These are phyloP conservation scores for Penicillium verhagenii DNA, from an alignment of 495 filamentous ascomycete genomes.

Conservation along the genomic window DNA sequence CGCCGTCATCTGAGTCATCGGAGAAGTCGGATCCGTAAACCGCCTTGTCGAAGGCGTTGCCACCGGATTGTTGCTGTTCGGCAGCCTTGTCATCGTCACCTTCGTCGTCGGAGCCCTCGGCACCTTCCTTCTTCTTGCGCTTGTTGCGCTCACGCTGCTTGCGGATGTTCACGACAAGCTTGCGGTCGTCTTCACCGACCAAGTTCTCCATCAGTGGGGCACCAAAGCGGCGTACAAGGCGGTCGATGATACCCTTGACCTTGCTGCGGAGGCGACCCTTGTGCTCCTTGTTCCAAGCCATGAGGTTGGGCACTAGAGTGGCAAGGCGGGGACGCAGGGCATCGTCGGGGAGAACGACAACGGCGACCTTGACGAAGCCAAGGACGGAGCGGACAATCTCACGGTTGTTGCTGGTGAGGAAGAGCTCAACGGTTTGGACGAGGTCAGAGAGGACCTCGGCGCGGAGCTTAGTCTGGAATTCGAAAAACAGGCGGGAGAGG, in stretches of 20 bases:
- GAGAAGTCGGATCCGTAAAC: slow-evolving; percentile 82
- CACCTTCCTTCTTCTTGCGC: slow-evolving; percentile 72
- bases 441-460: slow-evolving; percentile 68
- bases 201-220: slow-evolving; percentile 70
- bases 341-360: slow-evolving; percentile 76
- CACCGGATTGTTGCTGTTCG: slow-evolving; percentile 53
- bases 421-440: slow-evolving; percentile 89
- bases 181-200: slow-evolving; percentile 76
- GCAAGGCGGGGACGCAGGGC: slow-evolving; percentile 70
- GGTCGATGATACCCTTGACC: slow-evolving; percentile 95
- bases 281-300: slow-evolving; percentile 97
- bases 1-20: slow-evolving; percentile 59
- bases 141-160: slow-evolving; percentile 88
- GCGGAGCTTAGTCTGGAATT: slow-evolving; percentile 65
- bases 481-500: slow-evolving; percentile 84
- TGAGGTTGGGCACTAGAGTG: slow-evolving; percentile 78
- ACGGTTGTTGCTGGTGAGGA: slow-evolving; percentile 90
- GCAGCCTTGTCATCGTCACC: slow-evolving; percentile 36
- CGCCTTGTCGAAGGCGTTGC: slow-evolving; percentile 92
- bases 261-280: slow-evolving; percentile 93
- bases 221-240: slow-evolving; percentile 88
- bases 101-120: slow-evolving; percentile 47
- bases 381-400: slow-evolving; percentile 92
- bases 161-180: slow-evolving; percentile 87
- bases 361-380: slow-evolving; percentile 93